These are phyloP conservation scores for Asparagopsis taxiformis DNA, from an alignment of 31 red algal genomes.

Conservation along the genomic window DNA sequence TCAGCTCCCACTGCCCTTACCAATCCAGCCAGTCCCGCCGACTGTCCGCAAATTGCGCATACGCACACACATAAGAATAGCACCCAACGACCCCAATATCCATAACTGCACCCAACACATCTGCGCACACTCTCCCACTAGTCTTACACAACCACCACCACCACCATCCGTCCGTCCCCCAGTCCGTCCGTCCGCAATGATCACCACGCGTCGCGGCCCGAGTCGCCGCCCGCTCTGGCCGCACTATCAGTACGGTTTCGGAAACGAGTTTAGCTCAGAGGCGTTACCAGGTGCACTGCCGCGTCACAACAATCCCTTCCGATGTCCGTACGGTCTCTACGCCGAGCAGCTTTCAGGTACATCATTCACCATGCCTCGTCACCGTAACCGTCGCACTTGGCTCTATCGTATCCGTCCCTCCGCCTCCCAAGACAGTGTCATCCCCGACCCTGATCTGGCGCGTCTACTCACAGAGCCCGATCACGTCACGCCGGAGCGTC, in stretches of 20 bases:
- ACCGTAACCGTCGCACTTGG: conserved; percentile 73
- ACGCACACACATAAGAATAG: too few species aligned
- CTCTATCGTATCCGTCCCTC: conserved; percentile 73
- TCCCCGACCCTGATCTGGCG: conserved; percentile 16
- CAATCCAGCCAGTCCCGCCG: too few species aligned
- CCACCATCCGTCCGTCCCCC: too few species aligned
- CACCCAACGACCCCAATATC: too few species aligned
- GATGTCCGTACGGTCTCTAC: conserved; percentile 72
- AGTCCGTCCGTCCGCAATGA: too few species aligned
- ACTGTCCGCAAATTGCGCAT: too few species aligned
- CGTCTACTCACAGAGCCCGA: conserved; percentile 16
- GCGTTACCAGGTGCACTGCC: conserved; percentile 73
- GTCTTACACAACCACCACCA: too few species aligned
- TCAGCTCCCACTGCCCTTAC: too few species aligned
- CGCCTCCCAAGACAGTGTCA: conserved; percentile 28
- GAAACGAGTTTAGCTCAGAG: conserved; percentile 70
- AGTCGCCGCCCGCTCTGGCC: too few species aligned
- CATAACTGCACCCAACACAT: too few species aligned
- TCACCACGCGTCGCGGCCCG: too few species aligned
- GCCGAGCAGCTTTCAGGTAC: conserved; percentile 86
- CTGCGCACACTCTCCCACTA: too few species aligned
- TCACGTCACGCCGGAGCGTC: conserved; percentile 62
- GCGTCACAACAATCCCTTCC: conserved; percentile 72
- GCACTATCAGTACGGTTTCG: conserved; percentile 69
- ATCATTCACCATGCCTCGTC: conserved; percentile 72